These are phyloP conservation scores for Colletotrichum karsti DNA, from an alignment of 2,329 filamentous ascomycete genomes.

Conservation along the genomic window DNA sequence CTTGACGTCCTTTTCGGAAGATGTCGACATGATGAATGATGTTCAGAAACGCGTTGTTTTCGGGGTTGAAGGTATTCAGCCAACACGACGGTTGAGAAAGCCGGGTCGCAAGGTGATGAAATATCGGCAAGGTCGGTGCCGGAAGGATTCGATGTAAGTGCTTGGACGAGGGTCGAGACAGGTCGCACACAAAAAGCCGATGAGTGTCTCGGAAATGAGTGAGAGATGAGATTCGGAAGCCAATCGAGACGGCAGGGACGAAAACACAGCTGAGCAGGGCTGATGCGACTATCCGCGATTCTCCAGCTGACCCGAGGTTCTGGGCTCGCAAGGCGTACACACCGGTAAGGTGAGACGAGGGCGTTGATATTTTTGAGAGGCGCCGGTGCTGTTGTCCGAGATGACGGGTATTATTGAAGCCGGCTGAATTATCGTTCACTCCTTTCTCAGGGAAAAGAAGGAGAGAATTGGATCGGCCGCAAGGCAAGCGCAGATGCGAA, in stretches of 20 bases:
- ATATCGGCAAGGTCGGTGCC: background rate
- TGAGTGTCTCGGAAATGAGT: background rate
- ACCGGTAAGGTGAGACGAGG: background rate
- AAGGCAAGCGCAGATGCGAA: conserved; percentile 1
- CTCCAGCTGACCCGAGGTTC: background rate
- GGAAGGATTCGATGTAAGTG: background rate
- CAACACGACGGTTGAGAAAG: background rate
- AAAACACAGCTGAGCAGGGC: background rate
- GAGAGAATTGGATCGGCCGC: too few relatives aligned
- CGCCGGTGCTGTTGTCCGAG: background rate
- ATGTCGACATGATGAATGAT: conserved; percentile 6
- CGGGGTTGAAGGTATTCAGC: background rate
- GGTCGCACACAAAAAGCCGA: background rate
- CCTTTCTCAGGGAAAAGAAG: background rate
- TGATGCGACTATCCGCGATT: background rate
- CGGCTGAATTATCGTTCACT: background rate
- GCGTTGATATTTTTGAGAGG: background rate
- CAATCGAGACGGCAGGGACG: background rate
- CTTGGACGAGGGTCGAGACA: background rate
- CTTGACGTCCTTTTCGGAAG: conserved; percentile 28
- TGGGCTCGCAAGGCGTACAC: background rate
- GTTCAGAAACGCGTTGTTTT: background rate
- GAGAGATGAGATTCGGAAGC: background rate
- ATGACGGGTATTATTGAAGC: background rate
- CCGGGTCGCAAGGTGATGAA: background rate